Conservation (phyloP, 352 stramenopile genomes). For the Thraustotheca clavata region DNA sequence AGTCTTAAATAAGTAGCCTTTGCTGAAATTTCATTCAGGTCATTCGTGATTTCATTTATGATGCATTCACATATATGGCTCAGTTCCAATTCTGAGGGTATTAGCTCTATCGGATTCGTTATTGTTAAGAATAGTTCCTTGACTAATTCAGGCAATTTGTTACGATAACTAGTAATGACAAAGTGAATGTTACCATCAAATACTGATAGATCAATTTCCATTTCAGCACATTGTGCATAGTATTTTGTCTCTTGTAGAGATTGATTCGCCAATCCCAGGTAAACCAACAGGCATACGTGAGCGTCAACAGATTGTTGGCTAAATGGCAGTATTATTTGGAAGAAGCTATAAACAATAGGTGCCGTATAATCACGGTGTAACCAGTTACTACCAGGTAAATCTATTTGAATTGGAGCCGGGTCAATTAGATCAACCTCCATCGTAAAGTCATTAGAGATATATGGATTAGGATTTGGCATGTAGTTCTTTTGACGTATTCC, state of each 20-base stretch:
- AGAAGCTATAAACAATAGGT: neutral
- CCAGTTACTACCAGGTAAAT: neutral
- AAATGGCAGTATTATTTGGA: conserved; percentile 2
- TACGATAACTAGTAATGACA: neutral
- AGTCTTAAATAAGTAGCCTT: neutral
- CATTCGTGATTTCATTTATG: neutral
- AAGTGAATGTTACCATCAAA: conserved; percentile 8
- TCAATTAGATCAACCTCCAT: neutral
- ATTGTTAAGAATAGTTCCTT: neutral
- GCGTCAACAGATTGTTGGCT: neutral
- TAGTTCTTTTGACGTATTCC: no score
- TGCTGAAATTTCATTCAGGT: neutral
- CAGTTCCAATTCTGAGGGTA: neutral
- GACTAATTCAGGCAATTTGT: neutral
- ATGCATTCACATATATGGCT: neutral
- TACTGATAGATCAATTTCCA: neutral
- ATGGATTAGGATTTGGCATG: conserved; percentile 16
- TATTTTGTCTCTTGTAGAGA: conserved; percentile 1
- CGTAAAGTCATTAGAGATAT: conserved; percentile 19
- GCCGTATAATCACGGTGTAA: neutral
- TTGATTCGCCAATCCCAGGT: neutral
- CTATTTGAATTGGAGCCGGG: neutral
- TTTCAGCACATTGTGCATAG: conserved; percentile 2
- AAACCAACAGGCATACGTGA: neutral
- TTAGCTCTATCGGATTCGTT: neutral